Evolutionary conservation across 352 stramenopile genomes (phyloP).

Genomic region (Phytophthora constricta): DNA sequence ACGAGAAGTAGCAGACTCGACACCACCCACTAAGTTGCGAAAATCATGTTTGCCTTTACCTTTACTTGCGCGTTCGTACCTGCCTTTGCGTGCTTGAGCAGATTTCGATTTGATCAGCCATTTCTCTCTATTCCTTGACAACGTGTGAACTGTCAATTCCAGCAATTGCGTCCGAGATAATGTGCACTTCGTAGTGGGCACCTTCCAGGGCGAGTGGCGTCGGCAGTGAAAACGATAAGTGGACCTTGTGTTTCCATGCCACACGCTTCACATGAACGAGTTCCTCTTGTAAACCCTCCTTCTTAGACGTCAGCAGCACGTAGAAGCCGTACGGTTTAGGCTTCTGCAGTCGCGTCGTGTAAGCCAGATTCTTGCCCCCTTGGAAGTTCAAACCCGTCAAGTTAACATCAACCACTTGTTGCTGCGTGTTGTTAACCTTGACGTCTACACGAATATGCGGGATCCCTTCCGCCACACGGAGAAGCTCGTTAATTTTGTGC

Average conservation of each 20-base stretch:
- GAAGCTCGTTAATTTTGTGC: conserved; percentile 52
- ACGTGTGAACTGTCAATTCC: conserved; percentile 45
- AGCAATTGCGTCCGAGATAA: conserved; percentile 64
- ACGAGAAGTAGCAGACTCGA: conserved; percentile 19
- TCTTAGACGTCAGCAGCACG: conserved; percentile 55
- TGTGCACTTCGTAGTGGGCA: conserved; percentile 40
- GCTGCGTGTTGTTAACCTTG: conserved; percentile 28
- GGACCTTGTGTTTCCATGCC: conserved; percentile 46
- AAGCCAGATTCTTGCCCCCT: conserved; percentile 36
- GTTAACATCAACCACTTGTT: conserved; percentile 42
- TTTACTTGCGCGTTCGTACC: conserved; percentile 1
- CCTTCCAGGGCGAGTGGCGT: background rate
- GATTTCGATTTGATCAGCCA: background rate
- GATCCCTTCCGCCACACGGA: conserved; percentile 50
- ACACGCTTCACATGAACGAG: conserved; percentile 74
- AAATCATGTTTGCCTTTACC: conserved; percentile 21
- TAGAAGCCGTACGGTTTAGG: conserved; percentile 79
- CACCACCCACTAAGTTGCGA: conserved; percentile 14
- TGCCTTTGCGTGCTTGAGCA: background rate
- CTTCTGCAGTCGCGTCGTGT: conserved; percentile 60
- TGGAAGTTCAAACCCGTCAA: conserved; percentile 45
- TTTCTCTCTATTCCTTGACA: conserved; percentile 1
- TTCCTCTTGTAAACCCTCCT: conserved; percentile 19
- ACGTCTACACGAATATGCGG: conserved; percentile 47
- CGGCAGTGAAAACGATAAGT: conserved; percentile 43